These are phyloP conservation scores for Dendrobium catenatum DNA, from an alignment of 106 monocot genomes.

Conservation along the genomic window DNA sequence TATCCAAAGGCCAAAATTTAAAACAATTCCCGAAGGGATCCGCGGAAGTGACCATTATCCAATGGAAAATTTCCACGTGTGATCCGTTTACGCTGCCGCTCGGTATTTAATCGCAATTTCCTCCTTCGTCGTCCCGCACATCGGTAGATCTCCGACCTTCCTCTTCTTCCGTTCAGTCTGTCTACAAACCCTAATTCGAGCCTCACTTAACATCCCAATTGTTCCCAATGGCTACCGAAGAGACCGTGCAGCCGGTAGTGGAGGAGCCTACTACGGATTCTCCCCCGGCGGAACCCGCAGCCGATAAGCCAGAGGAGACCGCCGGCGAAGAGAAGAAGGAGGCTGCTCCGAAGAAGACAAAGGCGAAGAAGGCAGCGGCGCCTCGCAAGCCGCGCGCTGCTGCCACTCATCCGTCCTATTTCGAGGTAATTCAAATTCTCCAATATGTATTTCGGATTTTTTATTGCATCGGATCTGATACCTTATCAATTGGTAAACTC, in stretches of 20 bases:
- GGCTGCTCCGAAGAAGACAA: constrained; percentile 21
- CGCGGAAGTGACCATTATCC: constrained; percentile 10
- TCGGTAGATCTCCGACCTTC: not conserved
- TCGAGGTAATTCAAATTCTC: constrained; percentile 33
- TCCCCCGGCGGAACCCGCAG: constrained; percentile 1
- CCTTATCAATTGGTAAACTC: not conserved
- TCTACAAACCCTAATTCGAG: not conserved
- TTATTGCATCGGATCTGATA: constrained; percentile 5
- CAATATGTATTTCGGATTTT: not conserved
- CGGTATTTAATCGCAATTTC: constrained; percentile 26
- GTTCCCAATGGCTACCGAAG: constrained; percentile 23
- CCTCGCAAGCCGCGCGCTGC: constrained; percentile 30
- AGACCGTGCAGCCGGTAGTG: constrained; percentile 1
- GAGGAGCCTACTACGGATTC: constrained; percentile 10
- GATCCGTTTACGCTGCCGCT: not conserved
- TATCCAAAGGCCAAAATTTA: constrained; percentile 48
- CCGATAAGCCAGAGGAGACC: constrained; percentile 5
- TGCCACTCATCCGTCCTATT: constrained; percentile 65
- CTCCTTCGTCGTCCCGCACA: not conserved
- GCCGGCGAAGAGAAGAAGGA: constrained; percentile 17
- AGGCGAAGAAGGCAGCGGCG: constrained; percentile 30
- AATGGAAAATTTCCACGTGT: constrained; percentile 22
- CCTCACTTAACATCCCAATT: not conserved
- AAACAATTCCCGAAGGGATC: constrained; percentile 17
- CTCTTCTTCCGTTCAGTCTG: not conserved